Evolutionary conservation across 257 asterid species (phyloP), one percentile per base, ranked within the genome.

Genomic region (Solanum habrochaites): DNA sequence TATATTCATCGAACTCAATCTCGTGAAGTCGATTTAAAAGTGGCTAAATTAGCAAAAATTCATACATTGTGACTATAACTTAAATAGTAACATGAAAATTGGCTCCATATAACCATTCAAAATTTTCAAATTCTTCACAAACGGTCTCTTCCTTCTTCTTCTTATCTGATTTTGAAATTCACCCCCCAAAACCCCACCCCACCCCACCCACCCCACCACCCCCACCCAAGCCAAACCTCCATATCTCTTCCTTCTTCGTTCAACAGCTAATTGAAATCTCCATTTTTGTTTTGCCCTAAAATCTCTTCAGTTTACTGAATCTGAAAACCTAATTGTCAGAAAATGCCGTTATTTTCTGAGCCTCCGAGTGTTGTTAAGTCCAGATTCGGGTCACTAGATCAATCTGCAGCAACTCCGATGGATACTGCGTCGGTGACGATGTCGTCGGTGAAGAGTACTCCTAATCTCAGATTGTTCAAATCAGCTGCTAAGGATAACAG

Each of bases 311-410:
- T 39, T 75, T 85, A 71, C 60, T 85, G 45, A 32, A 70, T 16
- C 56, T 25, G 37, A 66, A 85, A 21, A 39, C 39, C 62, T 32
- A 66, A 86, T 42, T 70, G 25, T 75, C 43, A 67, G 25, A 4
- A 23, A 86, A 95, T 93, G 95, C 95, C 98, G 88, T 87, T 91
- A 70, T 90, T 91, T 71, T 86, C 95, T 2, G 98, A 92, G 29
- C 89, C 97, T 7, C 90, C 91, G 78, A 92, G 94, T 74, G 94
- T 98, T n/a, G 86, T 92, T 64, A 94, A 92, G 88, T 73, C 92
- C 86, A 90, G 97, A 49, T 91, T 94, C 86, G 92, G 98, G 3
- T 93, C 86, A 92, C 89, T 90, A 12, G 90, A 91, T 62, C 72
- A 73, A n/a, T 45, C 77, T 43, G 72, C 85, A 42, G 64, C 86